Conservation (phyloP, 305 asterid species). For the Striga hermonthica region DNA sequence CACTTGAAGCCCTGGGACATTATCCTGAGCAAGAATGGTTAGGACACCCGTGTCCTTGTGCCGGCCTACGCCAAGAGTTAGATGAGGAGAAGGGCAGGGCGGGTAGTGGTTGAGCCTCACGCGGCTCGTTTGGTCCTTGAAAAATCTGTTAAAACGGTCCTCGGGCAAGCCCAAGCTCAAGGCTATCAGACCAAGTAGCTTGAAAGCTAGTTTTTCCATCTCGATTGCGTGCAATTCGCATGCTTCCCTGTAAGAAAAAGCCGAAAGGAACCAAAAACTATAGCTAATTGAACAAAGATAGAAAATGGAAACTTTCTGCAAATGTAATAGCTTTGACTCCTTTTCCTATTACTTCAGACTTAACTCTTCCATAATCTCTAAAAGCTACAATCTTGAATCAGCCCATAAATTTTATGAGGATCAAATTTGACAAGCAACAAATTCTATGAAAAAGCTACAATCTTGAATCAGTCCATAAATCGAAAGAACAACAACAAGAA, state of each 20-base stretch:
- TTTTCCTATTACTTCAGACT: too few relatives aligned
- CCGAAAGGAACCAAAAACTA: background rate
- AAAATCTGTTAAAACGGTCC: conserved; percentile 46
- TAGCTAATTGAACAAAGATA: too few relatives aligned
- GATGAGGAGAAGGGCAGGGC: conserved; percentile 60
- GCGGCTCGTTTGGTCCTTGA: conserved; percentile 48
- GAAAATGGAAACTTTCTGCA: too few relatives aligned
- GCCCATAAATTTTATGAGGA: too few relatives aligned
- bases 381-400: too few relatives aligned
- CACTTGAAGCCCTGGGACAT: conserved; percentile 66
- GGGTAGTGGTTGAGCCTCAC: conserved; percentile 66
- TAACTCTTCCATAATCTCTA: too few relatives aligned
- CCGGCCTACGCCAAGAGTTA: conserved; percentile 66
- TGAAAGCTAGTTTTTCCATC: conserved; percentile 47
- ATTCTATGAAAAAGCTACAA: too few relatives aligned
- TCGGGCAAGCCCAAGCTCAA: conserved; percentile 52
- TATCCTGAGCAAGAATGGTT: conserved; percentile 64
- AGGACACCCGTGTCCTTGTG: conserved; percentile 63
- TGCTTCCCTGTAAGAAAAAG: conserved; percentile 44
- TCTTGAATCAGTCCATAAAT: too few relatives aligned
- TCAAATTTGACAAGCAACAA: too few relatives aligned
- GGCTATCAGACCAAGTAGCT: conserved; percentile 51
- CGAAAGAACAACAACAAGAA: too few relatives aligned
- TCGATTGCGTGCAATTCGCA: conserved; percentile 50
- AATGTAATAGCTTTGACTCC: too few relatives aligned